Evolutionary conservation across 1,284 basidiomycete genomes (phyloP).

Genomic region (Tilletiopsis washingtonensis): DNA sequence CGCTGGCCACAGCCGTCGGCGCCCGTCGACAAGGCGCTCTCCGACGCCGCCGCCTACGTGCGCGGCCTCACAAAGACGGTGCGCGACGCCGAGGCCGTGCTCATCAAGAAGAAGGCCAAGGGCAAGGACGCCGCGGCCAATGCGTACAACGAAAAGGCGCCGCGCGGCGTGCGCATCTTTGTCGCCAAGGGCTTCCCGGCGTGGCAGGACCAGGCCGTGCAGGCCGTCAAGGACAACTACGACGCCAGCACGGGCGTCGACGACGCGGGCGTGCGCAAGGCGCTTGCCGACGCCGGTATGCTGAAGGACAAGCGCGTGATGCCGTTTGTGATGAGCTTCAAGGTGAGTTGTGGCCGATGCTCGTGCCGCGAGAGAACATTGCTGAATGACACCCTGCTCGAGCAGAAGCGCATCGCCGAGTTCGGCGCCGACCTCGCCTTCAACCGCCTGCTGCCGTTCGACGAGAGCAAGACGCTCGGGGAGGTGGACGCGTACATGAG

Average conservation of each 20-base stretch:
- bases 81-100: slow-evolving; percentile 72
- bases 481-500: slow-evolving; percentile 60
- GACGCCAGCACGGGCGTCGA: slow-evolving; percentile 63
- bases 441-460: slow-evolving; percentile 77
- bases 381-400: background rate
- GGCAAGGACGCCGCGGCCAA: slow-evolving; percentile 18
- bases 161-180: slow-evolving; percentile 78
- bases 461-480: slow-evolving; percentile 68
- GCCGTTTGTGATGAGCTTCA: slow-evolving; percentile 89
- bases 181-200: slow-evolving; percentile 84
- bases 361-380: background rate
- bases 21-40: slow-evolving; percentile 56
- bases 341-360: slow-evolving; percentile 54
- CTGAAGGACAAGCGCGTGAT: slow-evolving; percentile 93
- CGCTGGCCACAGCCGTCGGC: slow-evolving; percentile 60
- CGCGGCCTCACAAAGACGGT: slow-evolving; percentile 76
- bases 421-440: slow-evolving; percentile 74
- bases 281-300: slow-evolving; percentile 66
- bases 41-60: slow-evolving; percentile 63
- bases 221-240: slow-evolving; percentile 66
- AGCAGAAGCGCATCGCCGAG: slow-evolving; percentile 71
- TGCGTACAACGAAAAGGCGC: slow-evolving; percentile 37
- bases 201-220: slow-evolving; percentile 83
- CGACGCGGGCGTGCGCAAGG: slow-evolving; percentile 68
- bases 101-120: slow-evolving; percentile 32